Conservation (phyloP, 768 basidiomycete genomes). For the Gyrodon lividus region DNA sequence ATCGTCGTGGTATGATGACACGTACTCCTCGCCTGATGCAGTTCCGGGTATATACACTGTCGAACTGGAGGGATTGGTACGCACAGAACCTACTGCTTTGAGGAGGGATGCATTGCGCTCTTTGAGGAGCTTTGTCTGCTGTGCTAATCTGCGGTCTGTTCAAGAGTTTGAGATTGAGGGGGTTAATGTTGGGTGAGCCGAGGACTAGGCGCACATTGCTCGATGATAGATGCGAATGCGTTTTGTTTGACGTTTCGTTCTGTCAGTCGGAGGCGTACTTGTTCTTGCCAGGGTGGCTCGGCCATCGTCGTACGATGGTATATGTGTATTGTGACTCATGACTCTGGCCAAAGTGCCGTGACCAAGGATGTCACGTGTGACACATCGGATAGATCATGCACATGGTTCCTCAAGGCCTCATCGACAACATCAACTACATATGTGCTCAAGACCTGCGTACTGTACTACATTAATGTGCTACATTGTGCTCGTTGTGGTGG, state of each 20-base stretch:
- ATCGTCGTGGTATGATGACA: not conserved
- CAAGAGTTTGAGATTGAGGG: slow-evolving; percentile 12
- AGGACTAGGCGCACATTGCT: slow-evolving; percentile 70
- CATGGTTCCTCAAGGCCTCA: too few species aligned
- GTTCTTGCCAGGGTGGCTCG: slow-evolving; percentile 83
- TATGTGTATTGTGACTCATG: not conserved
- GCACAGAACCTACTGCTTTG: slow-evolving; percentile 76
- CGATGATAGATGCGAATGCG: slow-evolving; percentile 80
- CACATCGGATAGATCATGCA: not conserved
- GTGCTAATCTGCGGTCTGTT: slow-evolving; percentile 86
- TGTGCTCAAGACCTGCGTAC: too few species aligned
- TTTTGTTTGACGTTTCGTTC: slow-evolving; percentile 83
- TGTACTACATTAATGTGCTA: too few species aligned
- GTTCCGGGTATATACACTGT: slow-evolving; percentile 60
- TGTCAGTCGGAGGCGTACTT: slow-evolving; percentile 71
- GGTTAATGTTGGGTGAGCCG: slow-evolving; percentile 1
- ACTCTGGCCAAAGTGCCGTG: not conserved
- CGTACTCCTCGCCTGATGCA: slow-evolving; percentile 67
- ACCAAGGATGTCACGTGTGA: slow-evolving; percentile 10
- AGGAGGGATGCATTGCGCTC: slow-evolving; percentile 89
- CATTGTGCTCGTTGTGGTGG: too few species aligned
- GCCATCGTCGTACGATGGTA: slow-evolving; percentile 49
- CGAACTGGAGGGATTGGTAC: slow-evolving; percentile 57
- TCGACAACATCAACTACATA: too few species aligned
- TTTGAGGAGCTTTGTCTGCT: slow-evolving; percentile 88